These are phyloP conservation scores for Sporothrix luriei DNA, from an alignment of 2,329 filamentous ascomycete species.

Conservation along the genomic window DNA sequence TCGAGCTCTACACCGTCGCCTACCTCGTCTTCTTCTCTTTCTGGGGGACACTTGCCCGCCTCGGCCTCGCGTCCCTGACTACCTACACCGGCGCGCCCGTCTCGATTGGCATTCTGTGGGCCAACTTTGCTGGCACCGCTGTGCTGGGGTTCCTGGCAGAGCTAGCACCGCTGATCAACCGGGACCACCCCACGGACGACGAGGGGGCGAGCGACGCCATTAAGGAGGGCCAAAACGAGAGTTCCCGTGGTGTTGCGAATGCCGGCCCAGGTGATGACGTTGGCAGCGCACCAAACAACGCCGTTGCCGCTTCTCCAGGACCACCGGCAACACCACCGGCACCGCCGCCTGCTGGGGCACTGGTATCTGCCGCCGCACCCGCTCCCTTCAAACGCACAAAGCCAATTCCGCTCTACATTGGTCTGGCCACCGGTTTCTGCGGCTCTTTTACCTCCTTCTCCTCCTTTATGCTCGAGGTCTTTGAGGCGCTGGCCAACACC, in stretches of 20 bases:
- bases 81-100: slow-evolving; percentile 77
- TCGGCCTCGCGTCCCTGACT: slow-evolving; percentile 79
- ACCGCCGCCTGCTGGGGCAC: background rate
- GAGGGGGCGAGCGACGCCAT: slow-evolving; percentile 58
- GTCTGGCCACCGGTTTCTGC: slow-evolving; percentile 71
- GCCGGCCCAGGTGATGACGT: slow-evolving; percentile 43
- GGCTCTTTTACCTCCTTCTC: slow-evolving; percentile 73
- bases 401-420: slow-evolving; percentile 73
- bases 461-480: slow-evolving; percentile 66
- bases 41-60: slow-evolving; percentile 77
- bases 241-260: slow-evolving; percentile 36
- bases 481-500: slow-evolving; percentile 70
- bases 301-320: background rate
- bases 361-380: background rate
- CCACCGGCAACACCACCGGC: background rate
- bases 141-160: slow-evolving; percentile 77
- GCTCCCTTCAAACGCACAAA: background rate
- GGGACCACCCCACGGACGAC: slow-evolving; percentile 38
- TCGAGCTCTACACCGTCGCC: slow-evolving; percentile 70
- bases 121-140: slow-evolving; percentile 79
- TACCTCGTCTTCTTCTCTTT: slow-evolving; percentile 86
- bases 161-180: slow-evolving; percentile 34
- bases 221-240: slow-evolving; percentile 8
- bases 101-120: slow-evolving; percentile 76
- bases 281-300: background rate